phyloP scores from a whole-genome alignment of 2,329 filamentous ascomycete genomes.

The Fusarium nanum region DNA sequence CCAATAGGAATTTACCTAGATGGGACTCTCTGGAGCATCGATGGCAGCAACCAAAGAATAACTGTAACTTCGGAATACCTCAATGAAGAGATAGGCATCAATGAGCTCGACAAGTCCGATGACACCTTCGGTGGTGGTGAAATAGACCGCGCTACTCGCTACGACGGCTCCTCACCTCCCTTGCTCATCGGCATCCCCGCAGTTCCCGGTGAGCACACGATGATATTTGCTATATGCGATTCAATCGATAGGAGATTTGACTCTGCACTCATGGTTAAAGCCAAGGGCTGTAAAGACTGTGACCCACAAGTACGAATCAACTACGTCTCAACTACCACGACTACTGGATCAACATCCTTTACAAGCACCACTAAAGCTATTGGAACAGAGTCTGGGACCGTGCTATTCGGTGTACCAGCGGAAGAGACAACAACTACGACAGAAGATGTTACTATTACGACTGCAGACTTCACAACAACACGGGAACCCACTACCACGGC shows the following conservation, averaged over 20 bases:
- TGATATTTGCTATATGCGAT: background rate
- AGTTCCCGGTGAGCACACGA: background rate
- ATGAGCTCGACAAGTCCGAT: background rate
- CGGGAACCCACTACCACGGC: background rate
- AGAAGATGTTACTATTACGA: background rate
- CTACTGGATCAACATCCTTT: background rate
- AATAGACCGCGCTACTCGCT: background rate
- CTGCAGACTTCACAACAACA: too few species aligned
- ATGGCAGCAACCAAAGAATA: background rate
- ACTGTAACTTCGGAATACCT: background rate
- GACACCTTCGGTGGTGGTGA: background rate
- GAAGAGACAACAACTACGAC: background rate
- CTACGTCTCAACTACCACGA: background rate
- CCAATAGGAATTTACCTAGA: background rate
- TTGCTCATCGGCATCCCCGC: background rate
- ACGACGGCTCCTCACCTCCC: background rate
- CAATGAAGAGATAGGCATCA: background rate
- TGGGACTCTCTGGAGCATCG: background rate
- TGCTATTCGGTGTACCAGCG: background rate
- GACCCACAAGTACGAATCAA: background rate
- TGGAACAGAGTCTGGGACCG: background rate
- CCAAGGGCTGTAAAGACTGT: background rate
- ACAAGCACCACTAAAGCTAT: background rate
- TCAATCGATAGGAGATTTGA: accelerated
- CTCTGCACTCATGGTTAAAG: constrained; percentile 1